Percentiles rank a stretch among this genome's conserved stretches.
Conservation (phyloP, 148 eudicot species). For the Vaccinium myrtillus region DNA sequence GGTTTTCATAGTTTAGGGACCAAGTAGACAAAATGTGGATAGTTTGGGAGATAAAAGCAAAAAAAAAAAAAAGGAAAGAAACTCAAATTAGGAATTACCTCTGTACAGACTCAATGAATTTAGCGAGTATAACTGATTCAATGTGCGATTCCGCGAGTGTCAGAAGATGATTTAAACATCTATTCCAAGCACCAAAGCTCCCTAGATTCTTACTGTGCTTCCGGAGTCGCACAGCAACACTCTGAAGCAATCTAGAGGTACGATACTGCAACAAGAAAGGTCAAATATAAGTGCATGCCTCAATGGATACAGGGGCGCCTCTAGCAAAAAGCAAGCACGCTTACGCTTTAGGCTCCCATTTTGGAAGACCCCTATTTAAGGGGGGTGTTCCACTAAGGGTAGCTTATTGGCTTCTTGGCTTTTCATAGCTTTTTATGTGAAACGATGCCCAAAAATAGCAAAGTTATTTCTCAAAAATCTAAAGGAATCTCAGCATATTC, state of each 20-base stretch:
- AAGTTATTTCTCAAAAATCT: neutral
- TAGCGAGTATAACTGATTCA: slow-evolving; percentile 80
- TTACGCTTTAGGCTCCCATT: neutral
- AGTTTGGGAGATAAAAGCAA: too few relatives aligned
- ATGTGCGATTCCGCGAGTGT: slow-evolving; percentile 96
- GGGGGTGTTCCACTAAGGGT: too few relatives aligned
- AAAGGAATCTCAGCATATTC: neutral
- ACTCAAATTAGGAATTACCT: slow-evolving; percentile 34
- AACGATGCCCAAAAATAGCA: neutral
- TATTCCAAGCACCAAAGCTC: slow-evolving; percentile 95
- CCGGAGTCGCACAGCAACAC: slow-evolving; percentile 74
- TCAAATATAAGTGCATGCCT: neutral
- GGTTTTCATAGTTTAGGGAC: too few relatives aligned
- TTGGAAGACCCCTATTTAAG: neutral
- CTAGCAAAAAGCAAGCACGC: neutral
- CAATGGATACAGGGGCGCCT: neutral
- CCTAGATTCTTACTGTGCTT: slow-evolving; percentile 89
- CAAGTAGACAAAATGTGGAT: too few relatives aligned
- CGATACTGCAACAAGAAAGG: slow-evolving; percentile 62
- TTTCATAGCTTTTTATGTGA: too few relatives aligned
- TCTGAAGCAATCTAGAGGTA: slow-evolving; percentile 91
- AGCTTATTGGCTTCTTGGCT: too few relatives aligned
- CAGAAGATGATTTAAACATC: slow-evolving; percentile 92
- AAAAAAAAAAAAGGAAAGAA: too few relatives aligned
- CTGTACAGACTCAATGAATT: slow-evolving; percentile 74